phyloP scores from a whole-genome alignment of 495 filamentous ascomycete genomes.

The Ramalina intermedia region DNA sequence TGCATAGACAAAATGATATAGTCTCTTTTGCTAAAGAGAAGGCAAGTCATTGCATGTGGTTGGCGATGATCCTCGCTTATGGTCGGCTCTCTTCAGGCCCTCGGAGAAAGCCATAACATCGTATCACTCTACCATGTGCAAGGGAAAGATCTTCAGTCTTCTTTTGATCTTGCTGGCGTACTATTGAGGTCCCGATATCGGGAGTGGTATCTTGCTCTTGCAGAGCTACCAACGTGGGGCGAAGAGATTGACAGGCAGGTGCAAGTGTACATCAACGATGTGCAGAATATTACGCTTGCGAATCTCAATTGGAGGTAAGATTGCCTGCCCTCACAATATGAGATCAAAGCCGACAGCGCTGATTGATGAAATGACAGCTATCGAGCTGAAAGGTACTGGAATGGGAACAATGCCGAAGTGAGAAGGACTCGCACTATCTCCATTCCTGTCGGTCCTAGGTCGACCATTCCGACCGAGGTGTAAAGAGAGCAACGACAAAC shows the following conservation, averaged over 20 bases:
- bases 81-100: constrained; percentile 11
- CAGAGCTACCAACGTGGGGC: constrained; percentile 21
- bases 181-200: constrained; percentile 18
- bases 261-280: constrained; percentile 20
- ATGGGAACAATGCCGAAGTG: too few relatives aligned
- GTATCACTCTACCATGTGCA: constrained; percentile 18
- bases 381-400: too few relatives aligned
- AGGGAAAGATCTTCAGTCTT: constrained; percentile 18
- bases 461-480: too few relatives aligned
- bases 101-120: constrained; percentile 21
- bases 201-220: constrained; percentile 22
- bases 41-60: constrained; percentile 4
- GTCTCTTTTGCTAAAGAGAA: constrained; percentile 21
- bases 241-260: constrained; percentile 18
- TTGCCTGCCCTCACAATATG: too few relatives aligned
- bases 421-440: too few relatives aligned
- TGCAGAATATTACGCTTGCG: constrained; percentile 18
- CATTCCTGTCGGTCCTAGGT: too few relatives aligned
- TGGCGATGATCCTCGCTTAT: neutral
- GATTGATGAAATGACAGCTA: too few relatives aligned
- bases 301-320: constrained; percentile 26
- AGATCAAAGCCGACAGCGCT: too few relatives aligned
- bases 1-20: constrained; percentile 21
- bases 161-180: constrained; percentile 18
- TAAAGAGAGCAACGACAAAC: too few relatives aligned